Conservation (phyloP, 495 filamentous ascomycete species). For the Neurospora tetraspora region DNA sequence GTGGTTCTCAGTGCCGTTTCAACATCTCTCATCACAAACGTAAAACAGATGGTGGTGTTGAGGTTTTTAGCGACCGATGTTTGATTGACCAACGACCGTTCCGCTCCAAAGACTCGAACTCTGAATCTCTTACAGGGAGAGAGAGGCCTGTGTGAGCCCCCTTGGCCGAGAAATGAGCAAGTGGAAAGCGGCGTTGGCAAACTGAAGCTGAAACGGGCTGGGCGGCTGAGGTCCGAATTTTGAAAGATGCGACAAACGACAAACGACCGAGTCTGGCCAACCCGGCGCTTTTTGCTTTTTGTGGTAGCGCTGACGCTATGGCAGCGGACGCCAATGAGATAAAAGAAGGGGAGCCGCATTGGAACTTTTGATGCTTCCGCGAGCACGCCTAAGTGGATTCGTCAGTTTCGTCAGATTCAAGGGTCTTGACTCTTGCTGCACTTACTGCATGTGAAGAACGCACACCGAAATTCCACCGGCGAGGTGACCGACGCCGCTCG, state of each 20-base stretch:
- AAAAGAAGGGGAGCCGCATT: background rate
- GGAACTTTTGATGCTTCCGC: background rate
- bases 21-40: background rate
- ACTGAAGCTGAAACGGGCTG: background rate
- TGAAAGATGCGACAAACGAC: background rate
- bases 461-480: background rate
- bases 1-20: background rate
- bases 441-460: background rate
- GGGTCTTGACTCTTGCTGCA: background rate
- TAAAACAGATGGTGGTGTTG: background rate
- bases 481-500: background rate
- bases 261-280: background rate
- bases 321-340: background rate
- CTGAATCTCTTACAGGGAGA: background rate
- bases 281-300: background rate
- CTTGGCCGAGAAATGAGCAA: background rate
- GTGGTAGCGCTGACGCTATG: background rate
- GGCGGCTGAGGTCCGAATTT: background rate
- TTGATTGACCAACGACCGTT: background rate
- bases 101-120: background rate
- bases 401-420: background rate
- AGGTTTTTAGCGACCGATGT: background rate
- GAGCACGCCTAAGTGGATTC: background rate
- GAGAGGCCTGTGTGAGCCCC: background rate
- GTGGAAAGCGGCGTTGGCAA: background rate